Base-by-base conservation (phyloP, 495 filamentous ascomycete species). In the Aspergillus baeticus region DNA sequence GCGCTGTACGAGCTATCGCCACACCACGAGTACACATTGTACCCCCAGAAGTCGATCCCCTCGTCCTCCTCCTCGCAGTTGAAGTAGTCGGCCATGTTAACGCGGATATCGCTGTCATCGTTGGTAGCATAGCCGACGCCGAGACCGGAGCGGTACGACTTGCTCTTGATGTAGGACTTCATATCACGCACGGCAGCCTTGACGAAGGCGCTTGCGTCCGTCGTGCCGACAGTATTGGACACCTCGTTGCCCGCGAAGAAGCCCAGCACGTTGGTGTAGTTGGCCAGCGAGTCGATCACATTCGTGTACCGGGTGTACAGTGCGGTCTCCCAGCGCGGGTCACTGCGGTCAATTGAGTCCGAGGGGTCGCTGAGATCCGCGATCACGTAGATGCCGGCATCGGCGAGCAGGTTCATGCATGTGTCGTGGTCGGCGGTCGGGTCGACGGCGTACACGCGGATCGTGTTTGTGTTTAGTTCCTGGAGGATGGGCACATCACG, bases 11-110 rank as follows among this genome's bases (percentile, higher is more conserved):
- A 82, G 55, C 87, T 92, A 46, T 90, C 66, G 45, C 94, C 94
- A 67, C 94, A 98, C 94, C 94, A 98, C 35, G 89, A 92, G 76
- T 98, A 98, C 77, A 97, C 93, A 75, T 98, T 98, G 82, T 96
- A 96, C 49, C 94, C 94, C 91, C 91, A 97, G 80, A 91, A 97
- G 71, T 98, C 93, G 58, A 96, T 92, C 37, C 84, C 75, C 11
- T 82, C 77, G 0, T 74, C 73, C 26, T 75, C 53, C 31, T 81
- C 69, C 49, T 88, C 89, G 65, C 94, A 98, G 81, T 96, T 89
- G 79, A 98, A 94, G 76, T 94, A 98, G 68, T 91, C 73, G 29
- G 90, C 90, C 62, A 98, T 82, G 62, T 88, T 67, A 35, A 69
- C 73, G 55, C 94, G 90, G 62, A 96, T 97, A 8, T 81, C 74